These are phyloP conservation scores for Globisporangium cederbergense DNA, from an alignment of 352 stramenopile species.

Conservation along the genomic window DNA sequence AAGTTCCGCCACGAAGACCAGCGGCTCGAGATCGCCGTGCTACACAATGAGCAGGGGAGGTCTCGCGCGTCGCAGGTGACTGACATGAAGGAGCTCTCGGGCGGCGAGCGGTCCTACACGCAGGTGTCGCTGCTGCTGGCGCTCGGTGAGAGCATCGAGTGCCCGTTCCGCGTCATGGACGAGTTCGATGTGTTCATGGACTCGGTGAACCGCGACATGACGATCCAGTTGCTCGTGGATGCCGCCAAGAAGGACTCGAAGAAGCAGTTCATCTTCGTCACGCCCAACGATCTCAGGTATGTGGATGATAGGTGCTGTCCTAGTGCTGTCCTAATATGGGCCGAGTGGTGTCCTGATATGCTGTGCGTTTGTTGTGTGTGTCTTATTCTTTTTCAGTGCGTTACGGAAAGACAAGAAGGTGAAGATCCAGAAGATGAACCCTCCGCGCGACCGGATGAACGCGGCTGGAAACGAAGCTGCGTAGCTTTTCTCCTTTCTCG, in stretches of 20 bases:
- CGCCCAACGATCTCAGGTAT: slow-evolving; percentile 85
- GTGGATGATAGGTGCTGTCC: slow-evolving; percentile 5
- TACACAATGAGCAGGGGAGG: slow-evolving; percentile 72
- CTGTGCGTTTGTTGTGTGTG: slow-evolving; percentile 5
- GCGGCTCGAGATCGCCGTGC: slow-evolving; percentile 71
- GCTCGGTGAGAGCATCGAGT: slow-evolving; percentile 89
- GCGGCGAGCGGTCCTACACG: slow-evolving; percentile 95
- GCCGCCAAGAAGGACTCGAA: slow-evolving; percentile 68
- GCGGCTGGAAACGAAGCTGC: slow-evolving; percentile 20
- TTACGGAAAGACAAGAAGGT: slow-evolving; percentile 68
- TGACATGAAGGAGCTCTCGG: slow-evolving; percentile 96
- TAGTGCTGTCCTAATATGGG: neutral
- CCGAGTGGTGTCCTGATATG: neutral
- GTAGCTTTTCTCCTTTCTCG: neutral
- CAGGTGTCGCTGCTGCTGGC: slow-evolving; percentile 96
- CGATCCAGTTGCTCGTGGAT: slow-evolving; percentile 92
- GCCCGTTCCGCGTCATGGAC: slow-evolving; percentile 97
- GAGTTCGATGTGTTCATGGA: slow-evolving; percentile 99
- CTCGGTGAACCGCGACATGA: slow-evolving; percentile 94
- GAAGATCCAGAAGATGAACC: slow-evolving; percentile 88
- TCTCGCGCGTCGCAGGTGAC: slow-evolving; percentile 86
- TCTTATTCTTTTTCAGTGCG: slow-evolving; percentile 31
- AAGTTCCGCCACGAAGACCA: slow-evolving; percentile 79
- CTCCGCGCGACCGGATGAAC: slow-evolving; percentile 77
- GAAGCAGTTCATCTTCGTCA: slow-evolving; percentile 90